Evolutionary conservation across 495 filamentous ascomycete genomes (phyloP).

Genomic region (Penicillium mononematosum): DNA sequence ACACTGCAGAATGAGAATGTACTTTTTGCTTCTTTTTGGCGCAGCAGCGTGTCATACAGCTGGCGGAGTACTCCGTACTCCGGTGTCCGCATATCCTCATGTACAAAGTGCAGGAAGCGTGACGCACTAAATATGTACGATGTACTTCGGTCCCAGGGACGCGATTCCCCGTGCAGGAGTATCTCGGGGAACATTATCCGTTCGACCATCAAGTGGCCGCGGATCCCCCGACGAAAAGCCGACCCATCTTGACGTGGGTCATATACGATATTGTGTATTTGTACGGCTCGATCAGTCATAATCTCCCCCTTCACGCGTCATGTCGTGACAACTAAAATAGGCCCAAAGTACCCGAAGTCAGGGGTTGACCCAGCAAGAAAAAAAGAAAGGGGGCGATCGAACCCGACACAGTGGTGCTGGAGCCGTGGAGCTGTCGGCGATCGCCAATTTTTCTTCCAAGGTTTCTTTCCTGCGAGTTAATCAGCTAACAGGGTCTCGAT

Average conservation of each 20-base stretch:
- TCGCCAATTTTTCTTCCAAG: conserved; percentile 18
- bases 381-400: conserved; percentile 25
- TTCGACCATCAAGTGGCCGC: conserved; percentile 19
- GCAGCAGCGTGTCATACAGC: conserved; percentile 8
- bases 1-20: conserved; percentile 10
- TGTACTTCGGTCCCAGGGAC: not conserved
- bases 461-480: conserved; percentile 15
- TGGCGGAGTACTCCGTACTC: conserved; percentile 1
- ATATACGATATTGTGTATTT: conserved; percentile 8
- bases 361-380: conserved; percentile 25
- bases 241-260: conserved; percentile 15
- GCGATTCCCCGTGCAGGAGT: conserved; percentile 16
- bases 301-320: conserved; percentile 10
- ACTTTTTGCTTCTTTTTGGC: not conserved
- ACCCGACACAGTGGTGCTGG: conserved; percentile 26
- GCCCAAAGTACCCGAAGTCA: conserved; percentile 12
- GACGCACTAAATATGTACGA: conserved; percentile 4
- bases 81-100: not conserved
- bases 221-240: conserved; percentile 21
- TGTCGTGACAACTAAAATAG: conserved; percentile 4
- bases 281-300: conserved; percentile 21
- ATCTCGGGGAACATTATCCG: conserved; percentile 21
- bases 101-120: not conserved
- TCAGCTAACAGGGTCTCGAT: conserved; percentile 3
- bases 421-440: conserved; percentile 23